These are phyloP conservation scores for Begonia masoniana DNA, from an alignment of 306 rosid species.

Conservation along the genomic window DNA sequence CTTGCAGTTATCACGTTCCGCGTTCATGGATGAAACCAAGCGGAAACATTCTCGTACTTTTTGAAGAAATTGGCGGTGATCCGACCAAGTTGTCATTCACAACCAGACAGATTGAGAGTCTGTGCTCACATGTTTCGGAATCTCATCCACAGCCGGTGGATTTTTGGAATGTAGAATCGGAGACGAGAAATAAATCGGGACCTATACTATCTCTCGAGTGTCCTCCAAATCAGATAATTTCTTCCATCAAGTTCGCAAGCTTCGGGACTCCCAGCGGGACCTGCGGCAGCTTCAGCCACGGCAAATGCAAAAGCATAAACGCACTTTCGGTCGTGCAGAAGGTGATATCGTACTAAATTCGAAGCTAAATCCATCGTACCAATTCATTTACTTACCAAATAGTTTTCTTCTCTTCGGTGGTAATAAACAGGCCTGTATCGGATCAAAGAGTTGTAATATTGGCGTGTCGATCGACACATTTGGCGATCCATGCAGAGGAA, in stretches of 20 bases:
- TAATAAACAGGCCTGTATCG: conserved; percentile 61
- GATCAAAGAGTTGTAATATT: conserved; percentile 60
- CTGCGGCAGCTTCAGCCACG: conserved; percentile 65
- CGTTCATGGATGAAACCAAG: conserved; percentile 55
- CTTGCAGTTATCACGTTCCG: conserved; percentile 73
- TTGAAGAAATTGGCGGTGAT: conserved; percentile 81
- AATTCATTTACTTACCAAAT: too few relatives aligned
- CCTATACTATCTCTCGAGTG: conserved; percentile 60
- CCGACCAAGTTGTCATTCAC: conserved; percentile 56
- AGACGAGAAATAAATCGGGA: conserved; percentile 17
- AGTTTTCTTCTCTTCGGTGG: not conserved
- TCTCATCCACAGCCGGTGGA: conserved; percentile 73
- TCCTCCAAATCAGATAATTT: conserved; percentile 63
- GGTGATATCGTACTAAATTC: conserved; percentile 18
- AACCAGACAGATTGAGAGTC: conserved; percentile 39
- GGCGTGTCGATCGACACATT: conserved; percentile 39
- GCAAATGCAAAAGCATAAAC: conserved; percentile 48
- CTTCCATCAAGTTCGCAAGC: conserved; percentile 82
- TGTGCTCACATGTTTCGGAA: conserved; percentile 71
- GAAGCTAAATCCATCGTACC: too few relatives aligned
- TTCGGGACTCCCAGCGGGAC: conserved; percentile 69
- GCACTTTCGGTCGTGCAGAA: conserved; percentile 57
- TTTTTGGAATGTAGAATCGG: conserved; percentile 43
- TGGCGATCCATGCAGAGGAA: conserved; percentile 68
- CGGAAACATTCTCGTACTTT: conserved; percentile 57